These are phyloP conservation scores for Phytophthora pini DNA, from an alignment of 352 stramenopile genomes.

Conservation along the genomic window DNA sequence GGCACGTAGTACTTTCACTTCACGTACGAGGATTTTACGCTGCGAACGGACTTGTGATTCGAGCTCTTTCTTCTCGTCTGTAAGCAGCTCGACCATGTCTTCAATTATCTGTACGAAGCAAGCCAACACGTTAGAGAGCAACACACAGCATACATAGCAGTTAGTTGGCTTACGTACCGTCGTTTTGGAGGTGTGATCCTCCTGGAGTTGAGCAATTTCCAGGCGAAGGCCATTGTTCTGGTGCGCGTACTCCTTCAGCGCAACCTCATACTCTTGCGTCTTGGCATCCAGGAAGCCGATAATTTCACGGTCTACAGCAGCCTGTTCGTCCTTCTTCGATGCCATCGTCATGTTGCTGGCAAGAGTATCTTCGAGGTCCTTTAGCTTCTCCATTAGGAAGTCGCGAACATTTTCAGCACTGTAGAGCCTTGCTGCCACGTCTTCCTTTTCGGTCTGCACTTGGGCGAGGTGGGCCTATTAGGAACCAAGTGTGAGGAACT, in stretches of 20 bases:
- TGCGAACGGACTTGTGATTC: conserved; percentile 75
- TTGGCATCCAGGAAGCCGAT: conserved; percentile 85
- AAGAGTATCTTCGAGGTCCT: conserved; percentile 75
- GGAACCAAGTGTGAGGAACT: too few species aligned
- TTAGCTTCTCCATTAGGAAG: conserved; percentile 88
- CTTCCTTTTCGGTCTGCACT: conserved; percentile 82
- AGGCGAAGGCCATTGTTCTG: conserved; percentile 59
- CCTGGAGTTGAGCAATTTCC: conserved; percentile 55
- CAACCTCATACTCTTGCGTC: conserved; percentile 77
- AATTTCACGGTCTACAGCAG: conserved; percentile 76
- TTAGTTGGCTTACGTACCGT: conserved; percentile 38
- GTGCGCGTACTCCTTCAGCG: conserved; percentile 55
- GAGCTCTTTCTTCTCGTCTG: conserved; percentile 80
- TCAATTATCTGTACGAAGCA: conserved; percentile 64
- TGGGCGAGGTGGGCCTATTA: conserved; percentile 61
- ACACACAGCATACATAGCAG: not conserved
- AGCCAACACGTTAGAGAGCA: not conserved
- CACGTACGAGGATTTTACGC: conserved; percentile 81
- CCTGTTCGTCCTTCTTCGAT: conserved; percentile 74
- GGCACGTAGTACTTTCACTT: conserved; percentile 75
- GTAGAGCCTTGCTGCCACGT: conserved; percentile 69
- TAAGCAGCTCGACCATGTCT: conserved; percentile 80
- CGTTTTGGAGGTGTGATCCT: conserved; percentile 64
- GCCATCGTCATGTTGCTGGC: conserved; percentile 57
- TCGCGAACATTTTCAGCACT: conserved; percentile 82